Evolutionary conservation across 176 grass and related monocot genomes (phyloP), one percentile per base, ranked within the genome.

Genomic region (Cenchrus purpureus): DNA sequence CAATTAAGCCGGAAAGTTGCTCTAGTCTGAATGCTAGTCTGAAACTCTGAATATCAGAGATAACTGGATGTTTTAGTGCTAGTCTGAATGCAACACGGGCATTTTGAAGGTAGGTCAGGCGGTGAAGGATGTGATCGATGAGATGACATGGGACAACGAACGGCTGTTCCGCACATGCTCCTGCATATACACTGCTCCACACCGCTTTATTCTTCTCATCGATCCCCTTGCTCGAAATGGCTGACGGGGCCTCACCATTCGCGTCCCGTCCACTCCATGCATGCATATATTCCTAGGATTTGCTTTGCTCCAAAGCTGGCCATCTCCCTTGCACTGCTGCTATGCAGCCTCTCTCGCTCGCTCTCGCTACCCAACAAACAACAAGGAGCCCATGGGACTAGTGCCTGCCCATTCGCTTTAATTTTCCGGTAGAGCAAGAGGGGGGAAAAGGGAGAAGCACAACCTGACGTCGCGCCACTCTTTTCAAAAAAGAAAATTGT

Each of bases 231-330:
- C 83, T 75, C 85, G 71, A 79, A 93, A 89, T 63, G 83, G 84
- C 51, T 80, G 63, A 28, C 52, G 40, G 69, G 77, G 84, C 60
- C 81, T 67, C 59, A 0, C 65, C 81, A 83, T 86, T 85, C 89
- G 51, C 72, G 84, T 86, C 82, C 37, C 3, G 37, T 40, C 37
- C 88, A 84, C 90, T 40, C 37, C 88, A 84, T 92, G 86, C 86
- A 73, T 90, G 83, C 91, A 93, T 88, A 87, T 96, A 96, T 93
- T 96, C 94, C 91, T 96, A 93, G 94, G 70, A 93, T 85, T 76
- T 67, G 60, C 90, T 90, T 87, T 86, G 76, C 74, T 77, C 72
- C 68, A 75, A 79, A 64, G 66, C 16, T 46, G 53, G 44, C 32
- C 1, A 86, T 72, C 40, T 44, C 76, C 68, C 54, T 79, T 88